Conservation (phyloP, 805 yeast genomes). For the Saccharomycopsis capsularis region DNA sequence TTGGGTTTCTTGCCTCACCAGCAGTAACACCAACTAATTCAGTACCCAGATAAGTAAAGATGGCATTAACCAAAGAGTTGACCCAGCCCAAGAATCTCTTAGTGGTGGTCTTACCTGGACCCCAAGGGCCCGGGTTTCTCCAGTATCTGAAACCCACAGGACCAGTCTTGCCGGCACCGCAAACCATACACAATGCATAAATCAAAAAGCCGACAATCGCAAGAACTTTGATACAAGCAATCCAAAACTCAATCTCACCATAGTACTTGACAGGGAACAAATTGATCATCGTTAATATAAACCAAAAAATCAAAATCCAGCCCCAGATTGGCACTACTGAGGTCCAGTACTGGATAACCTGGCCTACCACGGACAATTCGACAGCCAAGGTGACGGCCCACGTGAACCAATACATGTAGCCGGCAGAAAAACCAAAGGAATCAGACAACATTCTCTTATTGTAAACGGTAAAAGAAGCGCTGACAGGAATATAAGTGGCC, state of each 20-base stretch:
- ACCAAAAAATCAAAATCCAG: conserved; percentile 53
- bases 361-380: conserved; percentile 51
- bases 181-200: conserved; percentile 47
- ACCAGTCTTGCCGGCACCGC: conserved; percentile 50
- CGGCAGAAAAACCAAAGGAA: conserved; percentile 60
- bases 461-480: conserved; percentile 56
- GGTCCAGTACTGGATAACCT: conserved; percentile 50
- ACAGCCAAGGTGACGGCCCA: conserved; percentile 68
- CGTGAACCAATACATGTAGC: conserved; percentile 65
- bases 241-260: conserved; percentile 55
- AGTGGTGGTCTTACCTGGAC: conserved; percentile 43
- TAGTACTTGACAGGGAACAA: conserved; percentile 48
- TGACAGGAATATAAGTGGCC: conserved; percentile 66
- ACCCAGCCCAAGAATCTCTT: conserved; percentile 50
- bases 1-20: conserved; percentile 58
- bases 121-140: conserved; percentile 67
- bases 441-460: conserved; percentile 56
- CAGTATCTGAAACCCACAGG: conserved; percentile 60
- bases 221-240: conserved; percentile 44
- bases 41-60: conserved; percentile 55
- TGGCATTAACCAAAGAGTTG: conserved; percentile 43
- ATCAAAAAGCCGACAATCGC: conserved; percentile 50
- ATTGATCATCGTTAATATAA: conserved; percentile 36
- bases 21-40: conserved; percentile 53
- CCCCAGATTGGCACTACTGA: conserved; percentile 49